Percentiles rank a stretch among this genome's conserved stretches.
These are phyloP conservation scores for Sclerotinia minor DNA, from an alignment of 2,329 filamentous ascomycete species.

Conservation along the genomic window DNA sequence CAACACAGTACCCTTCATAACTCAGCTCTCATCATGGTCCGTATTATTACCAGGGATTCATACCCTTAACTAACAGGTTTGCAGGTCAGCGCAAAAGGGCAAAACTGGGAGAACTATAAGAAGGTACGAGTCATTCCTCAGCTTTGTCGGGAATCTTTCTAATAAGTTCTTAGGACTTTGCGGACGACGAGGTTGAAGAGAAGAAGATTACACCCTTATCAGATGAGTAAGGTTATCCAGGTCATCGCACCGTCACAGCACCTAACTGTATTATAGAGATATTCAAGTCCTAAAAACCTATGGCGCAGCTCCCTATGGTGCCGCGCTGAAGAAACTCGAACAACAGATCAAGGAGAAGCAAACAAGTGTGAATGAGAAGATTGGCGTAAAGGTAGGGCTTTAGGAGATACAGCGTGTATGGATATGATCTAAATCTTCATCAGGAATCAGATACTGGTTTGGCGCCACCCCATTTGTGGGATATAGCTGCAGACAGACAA, in stretches of 20 bases:
- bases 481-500: conserved; percentile 95
- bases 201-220: conserved; percentile 99
- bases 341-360: conserved; percentile 99
- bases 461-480: conserved; percentile 97
- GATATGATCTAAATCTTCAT: not conserved
- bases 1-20: conserved; percentile 10
- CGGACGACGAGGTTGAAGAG: conserved; percentile 95
- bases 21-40: conserved; percentile 23
- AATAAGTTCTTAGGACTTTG: conserved; percentile 53
- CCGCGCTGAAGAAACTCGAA: conserved; percentile 93
- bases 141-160: conserved; percentile 9
- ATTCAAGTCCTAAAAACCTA: conserved; percentile 99
- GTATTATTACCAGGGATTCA: not conserved
- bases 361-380: conserved; percentile 97
- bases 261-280: conserved; percentile 64
- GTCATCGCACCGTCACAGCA: conserved; percentile 20
- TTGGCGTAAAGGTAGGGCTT: conserved; percentile 70
- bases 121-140: conserved; percentile 58
- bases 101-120: conserved; percentile 98
- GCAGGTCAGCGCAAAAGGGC: conserved; percentile 53
- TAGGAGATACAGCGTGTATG: not conserved
- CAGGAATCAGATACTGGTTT: conserved; percentile 98
- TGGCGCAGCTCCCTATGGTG: conserved; percentile 92
- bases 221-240: conserved; percentile 72
- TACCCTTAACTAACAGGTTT: conserved; percentile 11